Base-by-base conservation (phyloP, 106 monocot species). In the Iris macrosiphon region DNA sequence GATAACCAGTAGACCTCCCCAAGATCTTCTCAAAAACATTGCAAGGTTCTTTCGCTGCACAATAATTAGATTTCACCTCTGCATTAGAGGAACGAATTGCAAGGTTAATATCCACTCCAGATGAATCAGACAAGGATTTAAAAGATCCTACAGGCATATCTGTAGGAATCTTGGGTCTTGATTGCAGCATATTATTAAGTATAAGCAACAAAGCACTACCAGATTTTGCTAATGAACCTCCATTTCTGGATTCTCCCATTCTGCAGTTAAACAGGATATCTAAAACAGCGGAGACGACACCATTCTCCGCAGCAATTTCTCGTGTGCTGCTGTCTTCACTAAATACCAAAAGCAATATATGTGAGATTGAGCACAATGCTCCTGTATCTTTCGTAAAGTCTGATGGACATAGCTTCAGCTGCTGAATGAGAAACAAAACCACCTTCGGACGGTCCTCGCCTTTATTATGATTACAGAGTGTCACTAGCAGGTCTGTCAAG, bases 401-500 rank as follows among this genome's bases (percentile, higher is more conserved):
- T 52, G 55, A 31, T 45, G 70, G 51, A 45, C 70, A 78, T 34
- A 62, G 54, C 53, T 78, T 87, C 18, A 87, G 70, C 49, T 78
- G 70, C 64, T 81, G 65, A 60, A 79, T 57, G 39, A 88, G 75
- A 75, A 62, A 76, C 13, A 40, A 26, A 0, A 57, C 72, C 35
- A 88, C 82, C 64, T 23, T 72, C 30, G 37, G 35, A 20, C 82
- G 64, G 26, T 75, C 69, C 50, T 62, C 62, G 7, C 88, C 82
- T 46, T 82, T 83, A 48, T 88, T 79, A 24, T 72, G 62, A 26
- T 70, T 82, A 65, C 79, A 82, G 6, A 88, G 55, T 55, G 82
- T 76, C 18, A 79, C 62, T 40, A 88, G 44, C 53, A 88, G 64
- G 69, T 83, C 88, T 32, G 75, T 79, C 44, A 82, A 65, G 30